A percentile compares a stretch with the other conserved stretches of the same genome.
Evolutionary conservation across 2,329 filamentous ascomycete species (phyloP).

Genomic region (Fusarium lyarnte): DNA sequence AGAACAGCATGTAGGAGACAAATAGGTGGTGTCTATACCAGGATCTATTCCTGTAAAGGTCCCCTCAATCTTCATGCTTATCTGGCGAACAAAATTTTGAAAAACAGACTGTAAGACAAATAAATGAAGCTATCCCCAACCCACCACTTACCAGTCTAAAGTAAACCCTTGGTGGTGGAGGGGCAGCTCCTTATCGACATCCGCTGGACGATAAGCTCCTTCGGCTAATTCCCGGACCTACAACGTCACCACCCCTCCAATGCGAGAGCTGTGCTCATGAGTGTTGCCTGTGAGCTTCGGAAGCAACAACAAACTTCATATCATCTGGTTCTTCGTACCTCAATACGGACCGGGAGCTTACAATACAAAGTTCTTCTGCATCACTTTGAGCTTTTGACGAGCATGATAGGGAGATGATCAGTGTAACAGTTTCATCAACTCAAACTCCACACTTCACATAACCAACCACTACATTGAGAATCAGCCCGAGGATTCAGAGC

Average conservation of each 20-base stretch:
- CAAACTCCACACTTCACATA: conserved; percentile 21
- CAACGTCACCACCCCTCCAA: conserved; percentile 35
- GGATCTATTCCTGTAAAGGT: too few species aligned
- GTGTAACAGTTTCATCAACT: conserved; percentile 6
- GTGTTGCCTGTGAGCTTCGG: conserved; percentile 32
- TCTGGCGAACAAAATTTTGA: background rate
- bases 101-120: background rate
- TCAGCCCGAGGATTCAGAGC: background rate
- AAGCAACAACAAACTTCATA: conserved; percentile 10
- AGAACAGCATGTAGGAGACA: background rate
- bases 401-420: conserved; percentile 15
- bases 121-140: conserved; percentile 14
- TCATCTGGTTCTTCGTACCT: background rate
- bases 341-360: background rate
- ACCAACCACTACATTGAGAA: conserved; percentile 1
- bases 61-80: too few species aligned
- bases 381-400: background rate
- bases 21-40: background rate
- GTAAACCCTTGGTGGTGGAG: conserved; percentile 2
- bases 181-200: conserved; percentile 27
- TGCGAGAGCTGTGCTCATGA: conserved; percentile 32
- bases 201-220: conserved; percentile 1
- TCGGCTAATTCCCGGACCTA: conserved; percentile 32
- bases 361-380: background rate
- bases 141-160: conserved; percentile 2